These are phyloP conservation scores for Firmiana major DNA, from an alignment of 345 rosid species.

Conservation along the genomic window DNA sequence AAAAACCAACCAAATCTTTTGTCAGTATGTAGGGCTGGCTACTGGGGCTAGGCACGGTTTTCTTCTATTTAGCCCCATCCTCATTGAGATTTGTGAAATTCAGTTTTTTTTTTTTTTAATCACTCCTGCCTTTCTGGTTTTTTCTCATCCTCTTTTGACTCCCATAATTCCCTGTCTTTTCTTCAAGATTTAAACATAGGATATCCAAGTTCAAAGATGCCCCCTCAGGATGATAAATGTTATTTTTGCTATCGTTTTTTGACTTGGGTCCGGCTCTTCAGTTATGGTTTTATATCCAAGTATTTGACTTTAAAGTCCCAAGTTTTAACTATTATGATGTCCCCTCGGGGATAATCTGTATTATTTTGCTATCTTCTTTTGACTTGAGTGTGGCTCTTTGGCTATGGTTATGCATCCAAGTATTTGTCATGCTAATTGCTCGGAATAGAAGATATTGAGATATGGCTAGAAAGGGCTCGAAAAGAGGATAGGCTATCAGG, in stretches of 20 bases:
- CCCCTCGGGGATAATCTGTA: background rate
- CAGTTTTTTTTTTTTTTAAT: background rate
- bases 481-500: background rate
- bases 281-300: background rate
- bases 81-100: background rate
- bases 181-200: background rate
- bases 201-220: background rate
- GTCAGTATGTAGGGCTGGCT: background rate
- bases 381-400: background rate
- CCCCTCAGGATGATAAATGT: background rate
- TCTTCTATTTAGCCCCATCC: background rate
- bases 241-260: background rate
- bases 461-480: background rate
- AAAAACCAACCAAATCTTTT: background rate
- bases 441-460: background rate
- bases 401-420: background rate
- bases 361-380: background rate
- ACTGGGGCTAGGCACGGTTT: background rate
- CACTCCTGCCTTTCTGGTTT: background rate
- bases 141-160: background rate
- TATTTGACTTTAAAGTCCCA: background rate
- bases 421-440: background rate
- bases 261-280: background rate
- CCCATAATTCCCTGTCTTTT: background rate
- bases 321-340: background rate